Evolutionary conservation across 2,329 filamentous ascomycete genomes (phyloP).

Genomic region (Pseudogymnoascus sp.): DNA sequence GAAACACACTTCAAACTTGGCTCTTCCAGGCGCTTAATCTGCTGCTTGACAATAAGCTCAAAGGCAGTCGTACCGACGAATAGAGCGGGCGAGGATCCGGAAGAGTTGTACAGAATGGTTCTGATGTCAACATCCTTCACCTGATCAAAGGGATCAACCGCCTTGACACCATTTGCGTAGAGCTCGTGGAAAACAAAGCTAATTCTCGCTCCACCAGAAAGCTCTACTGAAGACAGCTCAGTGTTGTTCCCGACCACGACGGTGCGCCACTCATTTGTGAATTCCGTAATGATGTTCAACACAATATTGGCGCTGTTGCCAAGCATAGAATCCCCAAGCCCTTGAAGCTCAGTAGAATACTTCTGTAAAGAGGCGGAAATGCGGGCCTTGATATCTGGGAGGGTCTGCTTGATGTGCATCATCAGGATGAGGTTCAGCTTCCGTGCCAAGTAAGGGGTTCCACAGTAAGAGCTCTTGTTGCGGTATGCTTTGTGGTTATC

Average conservation of each 20-base stretch:
- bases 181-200: slow-evolving; percentile 99
- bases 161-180: slow-evolving; percentile 95
- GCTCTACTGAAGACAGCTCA: slow-evolving; percentile 86
- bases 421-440: slow-evolving; percentile 98
- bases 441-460: slow-evolving; percentile 90
- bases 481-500: slow-evolving; percentile 98
- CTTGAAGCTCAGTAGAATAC: slow-evolving; percentile 73
- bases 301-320: slow-evolving; percentile 96
- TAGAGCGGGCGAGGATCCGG: slow-evolving; percentile 91
- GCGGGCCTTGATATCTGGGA: slow-evolving; percentile 95
- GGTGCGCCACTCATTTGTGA: slow-evolving; percentile 94
- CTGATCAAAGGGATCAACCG: slow-evolving; percentile 92
- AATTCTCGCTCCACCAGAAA: slow-evolving; percentile 95
- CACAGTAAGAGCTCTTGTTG: slow-evolving; percentile 98
- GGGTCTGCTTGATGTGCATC: slow-evolving; percentile 99
- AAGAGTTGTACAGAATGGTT: slow-evolving; percentile 96
- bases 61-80: slow-evolving; percentile 99
- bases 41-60: slow-evolving; percentile 96
- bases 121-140: slow-evolving; percentile 98
- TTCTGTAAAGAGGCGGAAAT: slow-evolving; percentile 93
- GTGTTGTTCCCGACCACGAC: slow-evolving; percentile 95
- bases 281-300: slow-evolving; percentile 97
- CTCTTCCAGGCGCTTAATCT: slow-evolving; percentile 94
- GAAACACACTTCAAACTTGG: slow-evolving; percentile 97
- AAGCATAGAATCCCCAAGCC: slow-evolving; percentile 86